phyloP scores from a whole-genome alignment of 352 stramenopile species.

The Globisporangium irregulare region DNA sequence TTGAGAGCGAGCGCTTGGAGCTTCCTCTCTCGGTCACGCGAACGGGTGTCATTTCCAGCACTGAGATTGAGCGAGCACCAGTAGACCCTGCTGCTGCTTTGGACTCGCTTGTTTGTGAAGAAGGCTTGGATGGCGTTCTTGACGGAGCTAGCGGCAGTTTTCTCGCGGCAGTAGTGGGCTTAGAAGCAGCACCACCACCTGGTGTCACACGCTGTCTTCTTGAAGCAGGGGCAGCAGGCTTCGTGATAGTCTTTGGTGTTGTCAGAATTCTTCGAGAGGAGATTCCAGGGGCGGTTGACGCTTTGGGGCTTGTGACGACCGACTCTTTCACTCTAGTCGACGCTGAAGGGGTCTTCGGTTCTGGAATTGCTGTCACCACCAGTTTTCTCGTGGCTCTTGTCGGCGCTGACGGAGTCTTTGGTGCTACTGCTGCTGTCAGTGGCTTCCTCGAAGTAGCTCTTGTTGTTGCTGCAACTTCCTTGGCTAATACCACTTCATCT shows the following conservation, averaged over 20 bases:
- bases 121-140: slow-evolving; percentile 8
- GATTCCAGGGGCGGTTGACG: background rate
- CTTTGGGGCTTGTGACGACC: slow-evolving; percentile 7
- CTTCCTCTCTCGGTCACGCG: slow-evolving; percentile 10
- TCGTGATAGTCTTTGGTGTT: slow-evolving; percentile 16
- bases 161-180: slow-evolving; percentile 1
- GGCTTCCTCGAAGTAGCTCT: background rate
- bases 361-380: background rate
- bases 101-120: background rate
- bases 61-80: slow-evolving; percentile 6
- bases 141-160: slow-evolving; percentile 15
- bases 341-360: slow-evolving; percentile 4
- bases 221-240: background rate
- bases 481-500: background rate
- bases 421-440: background rate
- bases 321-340: background rate
- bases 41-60: slow-evolving; percentile 20
- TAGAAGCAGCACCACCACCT: background rate
- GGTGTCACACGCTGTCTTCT: slow-evolving; percentile 10
- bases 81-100: background rate
- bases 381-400: background rate
- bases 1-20: slow-evolving; percentile 8
- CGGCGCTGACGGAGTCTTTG: slow-evolving; percentile 1
- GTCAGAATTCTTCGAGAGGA: slow-evolving; percentile 16
- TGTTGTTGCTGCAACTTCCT: background rate